These are phyloP conservation scores for Rosa multiflora DNA, from an alignment of 306 rosid species.

Conservation along the genomic window DNA sequence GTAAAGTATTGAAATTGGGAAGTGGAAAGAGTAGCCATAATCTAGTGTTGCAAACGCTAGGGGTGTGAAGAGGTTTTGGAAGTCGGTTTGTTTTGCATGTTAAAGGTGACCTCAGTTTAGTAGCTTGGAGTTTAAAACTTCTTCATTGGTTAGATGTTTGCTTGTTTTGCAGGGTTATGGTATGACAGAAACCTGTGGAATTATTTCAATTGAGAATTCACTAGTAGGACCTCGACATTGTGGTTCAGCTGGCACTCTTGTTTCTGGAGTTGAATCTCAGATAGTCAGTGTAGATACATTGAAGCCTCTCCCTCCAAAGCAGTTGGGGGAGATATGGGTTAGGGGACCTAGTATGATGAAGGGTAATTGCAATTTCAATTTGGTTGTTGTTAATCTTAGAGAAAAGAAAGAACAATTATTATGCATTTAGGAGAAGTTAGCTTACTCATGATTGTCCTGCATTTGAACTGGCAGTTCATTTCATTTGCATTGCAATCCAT, in stretches of 20 bases:
- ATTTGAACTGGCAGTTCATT: neutral
- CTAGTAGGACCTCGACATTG: slow-evolving; percentile 50
- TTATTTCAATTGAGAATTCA: slow-evolving; percentile 53
- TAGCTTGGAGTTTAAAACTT: neutral
- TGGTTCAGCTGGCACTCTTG: slow-evolving; percentile 77
- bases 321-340: slow-evolving; percentile 90
- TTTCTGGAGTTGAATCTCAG: slow-evolving; percentile 70
- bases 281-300: slow-evolving; percentile 70
- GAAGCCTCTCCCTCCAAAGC: slow-evolving; percentile 83
- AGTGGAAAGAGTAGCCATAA: neutral
- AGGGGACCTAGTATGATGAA: slow-evolving; percentile 89
- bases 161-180: slow-evolving; percentile 70
- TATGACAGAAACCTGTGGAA: slow-evolving; percentile 91
- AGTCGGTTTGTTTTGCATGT: neutral
- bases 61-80: neutral
- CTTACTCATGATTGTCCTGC: neutral
- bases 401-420: neutral
- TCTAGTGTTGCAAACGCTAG: neutral
- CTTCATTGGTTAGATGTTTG: neutral
- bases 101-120: neutral
- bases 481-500: neutral
- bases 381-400: neutral
- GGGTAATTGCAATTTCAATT: slow-evolving; percentile 36
- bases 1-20: neutral
- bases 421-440: neutral